Evolutionary conservation across 257 asterid genomes (phyloP).

Genomic region (Datura wrightii): DNA sequence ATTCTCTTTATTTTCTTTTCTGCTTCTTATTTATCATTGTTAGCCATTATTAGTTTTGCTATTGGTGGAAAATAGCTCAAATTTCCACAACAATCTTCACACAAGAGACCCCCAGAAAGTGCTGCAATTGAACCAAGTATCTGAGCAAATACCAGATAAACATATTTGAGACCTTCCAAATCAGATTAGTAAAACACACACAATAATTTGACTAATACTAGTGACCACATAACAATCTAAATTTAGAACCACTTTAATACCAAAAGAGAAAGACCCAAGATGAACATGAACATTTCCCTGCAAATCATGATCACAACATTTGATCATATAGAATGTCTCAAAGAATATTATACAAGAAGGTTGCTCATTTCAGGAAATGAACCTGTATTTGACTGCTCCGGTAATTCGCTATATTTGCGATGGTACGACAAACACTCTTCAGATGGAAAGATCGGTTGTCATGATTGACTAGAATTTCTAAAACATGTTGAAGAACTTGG

Average conservation of each 20-base stretch:
- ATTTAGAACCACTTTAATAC: too few relatives aligned
- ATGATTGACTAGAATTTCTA: not conserved
- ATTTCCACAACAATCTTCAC: not conserved
- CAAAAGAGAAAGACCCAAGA: not conserved
- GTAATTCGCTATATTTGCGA: not conserved
- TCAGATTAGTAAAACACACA: not conserved
- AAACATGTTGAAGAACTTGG: conserved; percentile 25
- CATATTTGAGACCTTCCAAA: not conserved
- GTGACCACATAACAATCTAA: too few relatives aligned
- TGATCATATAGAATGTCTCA: not conserved
- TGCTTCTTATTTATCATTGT: too few relatives aligned
- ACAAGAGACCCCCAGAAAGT: not conserved
- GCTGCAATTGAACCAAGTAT: not conserved
- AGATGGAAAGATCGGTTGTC: not conserved
- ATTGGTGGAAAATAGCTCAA: too few relatives aligned
- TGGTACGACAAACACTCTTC: conserved; percentile 15
- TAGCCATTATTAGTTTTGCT: too few relatives aligned
- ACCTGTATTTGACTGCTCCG: conserved; percentile 24
- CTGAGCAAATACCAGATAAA: not conserved
- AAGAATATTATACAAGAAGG: not conserved
- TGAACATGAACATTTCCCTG: not conserved
- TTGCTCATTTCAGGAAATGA: not conserved
- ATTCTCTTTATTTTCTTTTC: too few relatives aligned
- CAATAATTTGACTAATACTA: not conserved
- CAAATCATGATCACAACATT: not conserved